Evolutionary conservation across 768 basidiomycete species (phyloP).

Genomic region (Boletales sp.): DNA sequence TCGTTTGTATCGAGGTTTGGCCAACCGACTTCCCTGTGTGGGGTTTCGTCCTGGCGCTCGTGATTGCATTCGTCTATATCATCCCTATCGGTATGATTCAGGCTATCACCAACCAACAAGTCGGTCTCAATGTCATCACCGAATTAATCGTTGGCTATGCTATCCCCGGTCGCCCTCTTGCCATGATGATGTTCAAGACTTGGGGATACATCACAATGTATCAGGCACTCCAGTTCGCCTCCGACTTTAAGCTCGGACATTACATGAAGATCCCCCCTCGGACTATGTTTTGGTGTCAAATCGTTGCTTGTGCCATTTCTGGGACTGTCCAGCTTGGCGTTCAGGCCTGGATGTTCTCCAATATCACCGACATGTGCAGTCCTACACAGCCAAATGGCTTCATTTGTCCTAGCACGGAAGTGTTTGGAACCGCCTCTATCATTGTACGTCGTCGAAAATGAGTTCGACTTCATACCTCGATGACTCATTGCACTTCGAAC

Average conservation of each 20-base stretch:
- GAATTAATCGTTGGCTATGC: constrained; percentile 65
- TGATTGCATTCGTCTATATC: constrained; percentile 57
- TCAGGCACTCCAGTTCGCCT: constrained; percentile 64
- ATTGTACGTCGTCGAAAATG: constrained; percentile 38
- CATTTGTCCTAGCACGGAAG: constrained; percentile 65
- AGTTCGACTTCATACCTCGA: not conserved
- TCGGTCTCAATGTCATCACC: constrained; percentile 66
- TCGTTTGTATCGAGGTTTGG: constrained; percentile 61
- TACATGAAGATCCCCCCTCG: constrained; percentile 68
- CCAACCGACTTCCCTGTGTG: constrained; percentile 47
- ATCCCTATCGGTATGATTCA: constrained; percentile 78
- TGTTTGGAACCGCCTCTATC: constrained; percentile 52
- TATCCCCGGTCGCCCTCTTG: constrained; percentile 62
- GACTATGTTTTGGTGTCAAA: constrained; percentile 66
- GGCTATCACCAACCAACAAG: constrained; percentile 77
- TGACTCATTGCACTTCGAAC: not conserved
- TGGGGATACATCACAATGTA: constrained; percentile 67
- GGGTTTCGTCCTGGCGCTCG: constrained; percentile 40
- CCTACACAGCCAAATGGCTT: constrained; percentile 44
- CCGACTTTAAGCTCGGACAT: constrained; percentile 76
- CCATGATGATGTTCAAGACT: constrained; percentile 78
- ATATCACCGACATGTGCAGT: constrained; percentile 36
- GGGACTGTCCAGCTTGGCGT: constrained; percentile 67
- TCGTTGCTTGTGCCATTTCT: constrained; percentile 57
- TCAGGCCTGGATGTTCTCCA: constrained; percentile 56